A percentile compares a stretch with the other conserved stretches of the same genome.
phyloP scores from a whole-genome alignment of 108 stramenopile genomes.

The Cyclotella baltica region DNA sequence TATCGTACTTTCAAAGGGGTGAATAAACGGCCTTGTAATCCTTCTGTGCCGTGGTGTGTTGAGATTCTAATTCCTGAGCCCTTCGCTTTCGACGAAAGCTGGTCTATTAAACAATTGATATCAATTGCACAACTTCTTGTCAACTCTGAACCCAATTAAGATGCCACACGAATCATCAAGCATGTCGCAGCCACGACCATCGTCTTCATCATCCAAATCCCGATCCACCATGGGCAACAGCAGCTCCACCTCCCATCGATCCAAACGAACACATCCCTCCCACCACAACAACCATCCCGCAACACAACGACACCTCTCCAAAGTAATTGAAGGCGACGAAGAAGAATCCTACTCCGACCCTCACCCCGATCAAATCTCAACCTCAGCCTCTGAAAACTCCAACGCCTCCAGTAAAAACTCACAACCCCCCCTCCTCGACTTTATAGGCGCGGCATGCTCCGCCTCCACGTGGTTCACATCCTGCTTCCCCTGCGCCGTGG shows the following conservation, averaged over 20 bases:
- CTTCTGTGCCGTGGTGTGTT: too few relatives aligned
- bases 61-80: too few relatives aligned
- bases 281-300: neutral
- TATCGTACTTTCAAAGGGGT: too few relatives aligned
- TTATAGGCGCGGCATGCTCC: conserved; percentile 40
- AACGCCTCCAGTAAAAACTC: conserved; percentile 22
- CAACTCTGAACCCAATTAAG: too few relatives aligned
- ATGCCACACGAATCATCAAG: too few relatives aligned
- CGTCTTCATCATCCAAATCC: neutral
- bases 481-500: conserved; percentile 52
- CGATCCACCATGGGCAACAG: neutral
- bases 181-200: neutral
- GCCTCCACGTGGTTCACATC: conserved; percentile 48
- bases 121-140: too few relatives aligned
- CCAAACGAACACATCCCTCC: neutral
- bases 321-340: neutral
- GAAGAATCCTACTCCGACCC: neutral
- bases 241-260: neutral
- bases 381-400: conserved; percentile 37
- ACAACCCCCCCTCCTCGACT: conserved; percentile 37
- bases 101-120: too few relatives aligned
- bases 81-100: too few relatives aligned
- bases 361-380: conserved; percentile 1
- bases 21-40: too few relatives aligned
- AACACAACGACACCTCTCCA: neutral